Conservation (phyloP, 1,284 basidiomycete genomes). For the Sutorius eximius region DNA sequence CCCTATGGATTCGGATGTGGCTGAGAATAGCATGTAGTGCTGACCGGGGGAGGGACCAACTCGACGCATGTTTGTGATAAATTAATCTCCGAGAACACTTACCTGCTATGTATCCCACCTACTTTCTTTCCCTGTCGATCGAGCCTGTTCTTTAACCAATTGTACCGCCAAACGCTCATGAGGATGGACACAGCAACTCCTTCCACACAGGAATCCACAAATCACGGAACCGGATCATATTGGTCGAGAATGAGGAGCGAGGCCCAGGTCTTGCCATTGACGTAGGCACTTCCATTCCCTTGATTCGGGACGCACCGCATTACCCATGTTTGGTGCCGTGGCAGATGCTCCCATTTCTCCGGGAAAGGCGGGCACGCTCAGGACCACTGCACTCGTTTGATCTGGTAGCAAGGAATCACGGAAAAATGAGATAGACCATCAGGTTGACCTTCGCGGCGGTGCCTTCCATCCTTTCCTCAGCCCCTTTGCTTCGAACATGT, state of each 20-base stretch:
- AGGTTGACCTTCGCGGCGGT: constrained; percentile 41
- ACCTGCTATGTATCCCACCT: not conserved
- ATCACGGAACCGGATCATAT: constrained; percentile 1
- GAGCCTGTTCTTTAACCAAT: not conserved
- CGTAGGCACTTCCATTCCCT: constrained; percentile 24
- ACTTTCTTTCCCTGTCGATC: constrained; percentile 3
- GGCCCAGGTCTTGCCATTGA: not conserved
- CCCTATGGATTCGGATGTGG: not conserved
- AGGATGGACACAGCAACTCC: constrained; percentile 8
- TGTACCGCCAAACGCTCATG: not conserved
- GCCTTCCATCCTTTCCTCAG: constrained; percentile 71
- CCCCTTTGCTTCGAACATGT: constrained; percentile 64
- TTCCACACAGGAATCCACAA: constrained; percentile 14
- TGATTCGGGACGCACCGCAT: constrained; percentile 7
- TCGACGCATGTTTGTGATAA: not conserved
- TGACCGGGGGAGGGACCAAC: not conserved
- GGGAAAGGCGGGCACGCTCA: not conserved
- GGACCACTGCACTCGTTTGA: constrained; percentile 7
- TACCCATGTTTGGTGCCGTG: constrained; percentile 2
- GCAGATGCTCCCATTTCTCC: not conserved
- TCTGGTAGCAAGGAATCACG: constrained; percentile 4
- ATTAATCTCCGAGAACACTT: constrained; percentile 14
- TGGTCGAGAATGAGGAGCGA: constrained; percentile 6
- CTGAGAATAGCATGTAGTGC: not conserved
- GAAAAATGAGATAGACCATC: constrained; percentile 7